Conservation (phyloP, 768 basidiomycete species). For the Suillus americanus region DNA sequence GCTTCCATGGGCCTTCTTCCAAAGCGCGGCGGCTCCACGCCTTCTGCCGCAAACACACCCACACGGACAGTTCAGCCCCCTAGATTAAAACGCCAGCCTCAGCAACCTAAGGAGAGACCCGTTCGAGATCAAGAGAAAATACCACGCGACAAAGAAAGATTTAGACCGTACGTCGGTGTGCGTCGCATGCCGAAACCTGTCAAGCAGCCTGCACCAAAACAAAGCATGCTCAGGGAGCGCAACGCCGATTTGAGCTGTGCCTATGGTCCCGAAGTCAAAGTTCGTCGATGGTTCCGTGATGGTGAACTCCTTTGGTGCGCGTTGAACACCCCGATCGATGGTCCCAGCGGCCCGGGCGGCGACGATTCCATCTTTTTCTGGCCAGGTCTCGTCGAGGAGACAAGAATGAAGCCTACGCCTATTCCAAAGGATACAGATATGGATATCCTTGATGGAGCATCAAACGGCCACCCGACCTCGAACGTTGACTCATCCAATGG, state of each 20-base stretch:
- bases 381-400: conserved; percentile 69
- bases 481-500: conserved; percentile 15
- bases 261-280: conserved; percentile 42
- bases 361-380: conserved; percentile 61
- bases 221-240: conserved; percentile 59
- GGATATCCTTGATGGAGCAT: conserved; percentile 5
- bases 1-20: conserved; percentile 50
- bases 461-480: conserved; percentile 10
- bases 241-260: conserved; percentile 64
- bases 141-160: conserved; percentile 16
- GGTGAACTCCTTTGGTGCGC: conserved; percentile 75
- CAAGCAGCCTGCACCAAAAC: conserved; percentile 39
- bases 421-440: conserved; percentile 26
- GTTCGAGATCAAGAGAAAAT: conserved; percentile 8
- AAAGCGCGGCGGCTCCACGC: conserved; percentile 29
- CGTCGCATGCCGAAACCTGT: conserved; percentile 37
- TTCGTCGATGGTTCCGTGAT: conserved; percentile 62
- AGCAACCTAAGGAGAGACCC: not conserved
- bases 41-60: conserved; percentile 25
- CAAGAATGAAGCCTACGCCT: conserved; percentile 47
- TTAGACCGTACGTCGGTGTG: conserved; percentile 41
- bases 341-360: conserved; percentile 27
- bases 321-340: conserved; percentile 49
- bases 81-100: conserved; percentile 14
- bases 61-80: conserved; percentile 17